Evolutionary conservation across 2,329 filamentous ascomycete species (phyloP).

Genomic region (Verticillium tricorpus): DNA sequence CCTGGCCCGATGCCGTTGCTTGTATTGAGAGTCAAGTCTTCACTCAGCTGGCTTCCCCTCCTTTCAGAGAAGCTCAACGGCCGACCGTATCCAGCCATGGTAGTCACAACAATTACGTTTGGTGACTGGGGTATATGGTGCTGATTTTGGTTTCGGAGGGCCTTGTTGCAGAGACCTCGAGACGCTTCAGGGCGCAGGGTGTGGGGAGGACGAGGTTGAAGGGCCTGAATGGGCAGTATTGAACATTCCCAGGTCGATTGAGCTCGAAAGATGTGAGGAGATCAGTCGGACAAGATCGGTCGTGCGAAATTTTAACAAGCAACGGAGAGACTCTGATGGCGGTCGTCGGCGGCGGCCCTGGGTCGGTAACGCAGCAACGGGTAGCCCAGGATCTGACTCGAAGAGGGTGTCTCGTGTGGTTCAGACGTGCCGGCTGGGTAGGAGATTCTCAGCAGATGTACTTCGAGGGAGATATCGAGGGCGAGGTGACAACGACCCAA

Average conservation of each 20-base stretch:
- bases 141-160: background rate
- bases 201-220: background rate
- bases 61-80: slow-evolving; percentile 58
- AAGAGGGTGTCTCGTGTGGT: background rate
- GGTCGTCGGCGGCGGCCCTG: background rate
- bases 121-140: background rate
- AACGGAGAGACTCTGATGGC: background rate
- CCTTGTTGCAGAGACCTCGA: slow-evolving; percentile 1
- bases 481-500: background rate
- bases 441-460: background rate
- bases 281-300: background rate
- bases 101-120: background rate
- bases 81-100: slow-evolving; percentile 40
- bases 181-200: background rate
- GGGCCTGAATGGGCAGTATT: background rate
- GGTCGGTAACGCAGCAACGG: background rate
- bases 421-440: background rate
- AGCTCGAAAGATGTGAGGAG: background rate
- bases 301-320: background rate
- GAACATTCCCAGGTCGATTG: background rate
- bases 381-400: background rate
- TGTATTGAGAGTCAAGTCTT: slow-evolving; percentile 53
- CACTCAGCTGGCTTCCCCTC: slow-evolving; percentile 52
- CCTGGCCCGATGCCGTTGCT: slow-evolving; percentile 35
- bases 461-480: background rate